These are phyloP conservation scores for Colletotrichum shisoi DNA, from an alignment of 2,329 filamentous ascomycete genomes.

Conservation along the genomic window DNA sequence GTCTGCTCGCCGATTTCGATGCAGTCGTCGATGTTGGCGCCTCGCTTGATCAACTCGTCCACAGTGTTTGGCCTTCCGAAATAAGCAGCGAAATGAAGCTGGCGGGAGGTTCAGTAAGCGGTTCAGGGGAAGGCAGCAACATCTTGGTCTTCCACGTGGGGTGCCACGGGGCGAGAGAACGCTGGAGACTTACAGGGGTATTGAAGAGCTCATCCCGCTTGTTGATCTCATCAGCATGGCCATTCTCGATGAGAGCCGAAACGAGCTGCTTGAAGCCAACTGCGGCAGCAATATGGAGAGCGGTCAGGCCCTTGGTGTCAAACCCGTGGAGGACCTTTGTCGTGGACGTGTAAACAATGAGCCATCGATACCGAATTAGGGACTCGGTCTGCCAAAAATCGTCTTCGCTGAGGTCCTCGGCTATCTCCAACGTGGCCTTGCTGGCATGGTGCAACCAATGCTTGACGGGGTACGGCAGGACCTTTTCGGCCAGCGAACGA, in stretches of 20 bases:
- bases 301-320: slow-evolving; percentile 46
- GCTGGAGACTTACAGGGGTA: slow-evolving; percentile 47
- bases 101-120: background rate
- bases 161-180: too few species aligned
- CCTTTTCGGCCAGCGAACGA: slow-evolving; percentile 42
- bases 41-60: slow-evolving; percentile 49
- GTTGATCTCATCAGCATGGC: slow-evolving; percentile 49
- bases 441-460: slow-evolving; percentile 54
- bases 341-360: slow-evolving; percentile 48
- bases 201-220: slow-evolving; percentile 46
- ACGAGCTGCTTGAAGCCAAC: slow-evolving; percentile 53
- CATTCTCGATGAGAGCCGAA: slow-evolving; percentile 50
- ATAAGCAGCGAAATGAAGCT: slow-evolving; percentile 47
- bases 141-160: background rate
- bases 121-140: background rate
- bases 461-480: slow-evolving; percentile 51
- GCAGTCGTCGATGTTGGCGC: slow-evolving; percentile 48
- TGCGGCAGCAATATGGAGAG: slow-evolving; percentile 51
- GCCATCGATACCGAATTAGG: slow-evolving; percentile 50
- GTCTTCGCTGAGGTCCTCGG: slow-evolving; percentile 51
- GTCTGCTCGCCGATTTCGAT: slow-evolving; percentile 47
- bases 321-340: slow-evolving; percentile 47
- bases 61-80: slow-evolving; percentile 49
- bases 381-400: slow-evolving; percentile 53
- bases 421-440: slow-evolving; percentile 54